Base-by-base conservation (phyloP, 768 basidiomycete genomes). In the Termitomyces eurrhizus region DNA sequence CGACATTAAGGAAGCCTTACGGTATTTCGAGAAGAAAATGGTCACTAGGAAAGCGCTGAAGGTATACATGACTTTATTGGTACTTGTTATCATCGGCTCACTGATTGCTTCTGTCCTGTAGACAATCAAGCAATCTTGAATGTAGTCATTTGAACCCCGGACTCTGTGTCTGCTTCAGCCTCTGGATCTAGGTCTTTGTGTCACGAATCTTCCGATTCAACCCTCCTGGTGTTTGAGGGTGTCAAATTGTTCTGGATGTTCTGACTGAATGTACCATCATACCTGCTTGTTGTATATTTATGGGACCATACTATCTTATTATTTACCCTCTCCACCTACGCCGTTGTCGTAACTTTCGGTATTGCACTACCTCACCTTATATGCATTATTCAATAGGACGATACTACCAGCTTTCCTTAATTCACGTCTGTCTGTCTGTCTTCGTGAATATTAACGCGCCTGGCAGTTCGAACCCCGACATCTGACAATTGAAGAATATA, bases 11-110 rank as follows among this genome's bases (percentile, higher is more conserved):
- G 70, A 76, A 41, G 64, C 78, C 54, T 63, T 67, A 8, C 80
- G 81, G 62, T 83, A 83, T 63, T 44, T 83, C n/a, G 69, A 75
- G 66, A 86, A 84, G 67, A 70, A 69, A 56, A 68, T 75, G 64
- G 56, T 63, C 1, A 64, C 74, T 14, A 73, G 68, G 53, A 65
- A 66, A n/a, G 74, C 74, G 32, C 69, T 74, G 32, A 75, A 78
- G 76, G 81, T 81, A 55, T 32, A 13, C 29, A 14, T 8, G 16
- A 4, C 11, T 16, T 41, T 3, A 18, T 42, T 58, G 12, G 36
- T 42, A 13, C 16, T 32, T 37, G 50, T 11, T 45, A 26, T 46
- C 7, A 18, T 41, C 29, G 12, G 12, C 11, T 21, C 14, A 7
- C 49, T 59, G 18, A 60, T 35, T 37, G 36, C 21, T 16, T 26